Evolutionary conservation across 2,329 filamentous ascomycete species (phyloP).

Genomic region (Penicillium sp.): DNA sequence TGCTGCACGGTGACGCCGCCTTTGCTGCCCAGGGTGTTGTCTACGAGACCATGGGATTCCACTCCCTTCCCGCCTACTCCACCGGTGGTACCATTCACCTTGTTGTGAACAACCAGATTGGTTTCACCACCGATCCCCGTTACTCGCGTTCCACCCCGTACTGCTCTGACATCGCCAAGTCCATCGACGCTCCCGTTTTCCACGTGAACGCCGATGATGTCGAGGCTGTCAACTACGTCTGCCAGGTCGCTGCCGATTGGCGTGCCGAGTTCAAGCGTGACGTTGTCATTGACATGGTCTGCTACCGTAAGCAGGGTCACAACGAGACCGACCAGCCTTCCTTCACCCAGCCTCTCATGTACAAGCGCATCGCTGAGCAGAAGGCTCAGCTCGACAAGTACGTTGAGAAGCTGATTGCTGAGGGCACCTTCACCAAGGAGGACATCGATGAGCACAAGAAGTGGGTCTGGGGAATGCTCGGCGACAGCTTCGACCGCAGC

Average conservation of each 20-base stretch:
- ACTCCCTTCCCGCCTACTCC: slow-evolving; percentile 91
- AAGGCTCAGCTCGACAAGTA: slow-evolving; percentile 87
- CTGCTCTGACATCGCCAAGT: slow-evolving; percentile 99
- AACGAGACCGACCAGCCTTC: slow-evolving; percentile 99
- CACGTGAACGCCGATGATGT: slow-evolving; percentile 99
- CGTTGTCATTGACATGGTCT: slow-evolving; percentile 96
- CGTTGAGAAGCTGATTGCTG: slow-evolving; percentile 82
- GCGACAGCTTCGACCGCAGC: slow-evolving; percentile 95
- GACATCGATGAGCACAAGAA: slow-evolving; percentile 99
- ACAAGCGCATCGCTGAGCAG: slow-evolving; percentile 91
- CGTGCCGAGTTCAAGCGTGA: slow-evolving; percentile 98
- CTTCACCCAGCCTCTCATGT: slow-evolving; percentile 99
- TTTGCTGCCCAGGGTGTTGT: slow-evolving; percentile 96
- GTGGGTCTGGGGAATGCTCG: slow-evolving; percentile 99
- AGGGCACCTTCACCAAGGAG: slow-evolving; percentile 94
- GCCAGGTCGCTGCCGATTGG: slow-evolving; percentile 96
- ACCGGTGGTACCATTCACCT: slow-evolving; percentile 97
- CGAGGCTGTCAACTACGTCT: slow-evolving; percentile 97
- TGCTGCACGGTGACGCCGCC: slow-evolving; percentile 95
- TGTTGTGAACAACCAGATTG: slow-evolving; percentile 99
- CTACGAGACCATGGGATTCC: slow-evolving; percentile 98
- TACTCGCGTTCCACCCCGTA: slow-evolving; percentile 97
- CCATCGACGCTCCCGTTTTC: slow-evolving; percentile 97
- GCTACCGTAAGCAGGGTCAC: slow-evolving; percentile 98
- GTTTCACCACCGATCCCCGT: slow-evolving; percentile 97